Evolutionary conservation across 2,329 filamentous ascomycete species (phyloP).

Genomic region (Fusarium piperis): DNA sequence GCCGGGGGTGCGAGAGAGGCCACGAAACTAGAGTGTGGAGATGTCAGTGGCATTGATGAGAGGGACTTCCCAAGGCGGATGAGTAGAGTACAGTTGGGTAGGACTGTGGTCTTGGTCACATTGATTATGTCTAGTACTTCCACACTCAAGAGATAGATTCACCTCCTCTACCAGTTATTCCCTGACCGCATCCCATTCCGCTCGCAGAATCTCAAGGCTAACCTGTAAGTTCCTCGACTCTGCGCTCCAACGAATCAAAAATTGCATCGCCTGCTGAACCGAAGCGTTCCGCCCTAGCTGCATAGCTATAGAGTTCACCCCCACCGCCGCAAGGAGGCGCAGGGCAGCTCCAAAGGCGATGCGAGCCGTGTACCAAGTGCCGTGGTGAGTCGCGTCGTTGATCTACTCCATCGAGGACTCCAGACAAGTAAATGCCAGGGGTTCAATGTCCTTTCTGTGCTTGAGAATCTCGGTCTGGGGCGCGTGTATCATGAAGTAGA

Average conservation of each 20-base stretch:
- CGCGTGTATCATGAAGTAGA: background rate
- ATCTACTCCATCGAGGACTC: background rate
- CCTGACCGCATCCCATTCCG: background rate
- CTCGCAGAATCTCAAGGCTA: background rate
- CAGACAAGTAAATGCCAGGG: background rate
- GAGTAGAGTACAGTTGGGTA: no score
- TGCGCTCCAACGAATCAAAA: background rate
- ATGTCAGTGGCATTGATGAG: background rate
- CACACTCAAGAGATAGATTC: no score
- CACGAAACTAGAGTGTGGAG: background rate
- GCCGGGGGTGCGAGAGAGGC: background rate
- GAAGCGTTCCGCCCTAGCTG: background rate
- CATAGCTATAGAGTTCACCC: background rate
- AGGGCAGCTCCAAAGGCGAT: background rate
- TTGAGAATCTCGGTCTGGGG: background rate
- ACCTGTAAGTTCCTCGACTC: background rate
- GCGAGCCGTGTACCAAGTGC: background rate
- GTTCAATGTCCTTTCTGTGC: background rate
- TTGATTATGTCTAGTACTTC: no score
- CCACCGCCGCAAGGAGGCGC: background rate
- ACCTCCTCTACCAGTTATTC: background rate
- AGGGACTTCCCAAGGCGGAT: background rate
- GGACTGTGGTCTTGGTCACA: no score
- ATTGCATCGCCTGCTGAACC: background rate
- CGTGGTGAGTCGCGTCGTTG: background rate